Base-by-base conservation (phyloP, 1,284 basidiomycete genomes). In the Ceratobasidium theobromae region DNA sequence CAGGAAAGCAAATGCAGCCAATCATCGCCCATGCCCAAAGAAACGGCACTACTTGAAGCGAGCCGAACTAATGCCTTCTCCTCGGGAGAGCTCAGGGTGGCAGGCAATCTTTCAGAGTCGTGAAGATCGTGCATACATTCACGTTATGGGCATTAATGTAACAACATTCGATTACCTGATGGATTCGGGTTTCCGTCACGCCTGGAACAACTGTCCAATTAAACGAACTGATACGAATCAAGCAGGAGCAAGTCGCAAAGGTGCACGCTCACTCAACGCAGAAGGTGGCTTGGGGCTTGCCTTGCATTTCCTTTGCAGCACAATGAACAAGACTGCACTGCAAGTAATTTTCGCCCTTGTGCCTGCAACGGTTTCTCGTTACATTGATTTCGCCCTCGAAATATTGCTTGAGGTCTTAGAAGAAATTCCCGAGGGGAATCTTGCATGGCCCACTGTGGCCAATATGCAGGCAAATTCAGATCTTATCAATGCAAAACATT, bases 301-400 rank as follows among this genome's bases (percentile, higher is more conserved):
- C 0, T 73, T 82, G 0, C 81, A 84, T 66, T 83, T 75, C 54
- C 72, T 83, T 1, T 74, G 70, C 32, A 82, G 78, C 0, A 75
- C 78, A 0, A 80, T 82, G 75, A 69, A 54, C 0, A 75, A 80
- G 32, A 71, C 72, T 8, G 76, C 70, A 14, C 72, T 83, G 0
- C 73, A 76, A 25, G 74, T 80, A 54, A 78, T 82, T 4, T 77
- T 77, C 57, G 75, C 72, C 2, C 69, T 77, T 14, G 71, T 75
- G n/a, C 73, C 75, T 3, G 27, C 70, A 0, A 75, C 74, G 0
- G 68, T 73, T 27, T 55, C 55, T 11, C 68, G 72, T 4, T 83
- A 82, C 48, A 70, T 81, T 58, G 53, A 35, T 0, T 80, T 79
- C 70, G 71, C 73, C 0, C 70, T 77, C 0, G 0, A 58, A 0